phyloP scores from a whole-genome alignment of 2,329 filamentous ascomycete species.

The Geosmithia flava region DNA sequence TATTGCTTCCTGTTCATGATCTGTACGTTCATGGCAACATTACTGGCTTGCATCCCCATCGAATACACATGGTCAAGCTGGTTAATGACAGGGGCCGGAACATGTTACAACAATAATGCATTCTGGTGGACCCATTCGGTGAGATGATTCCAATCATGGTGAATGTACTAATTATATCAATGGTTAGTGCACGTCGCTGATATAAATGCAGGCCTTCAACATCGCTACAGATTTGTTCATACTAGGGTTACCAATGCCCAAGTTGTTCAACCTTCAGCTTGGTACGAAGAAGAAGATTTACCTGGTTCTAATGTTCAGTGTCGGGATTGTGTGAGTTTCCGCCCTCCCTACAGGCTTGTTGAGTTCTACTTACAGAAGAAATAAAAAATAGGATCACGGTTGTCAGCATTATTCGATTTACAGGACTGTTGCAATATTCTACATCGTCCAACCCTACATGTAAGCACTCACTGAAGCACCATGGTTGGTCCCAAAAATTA shows the following conservation, averaged over 20 bases:
- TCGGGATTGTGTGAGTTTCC: slow-evolving; percentile 4
- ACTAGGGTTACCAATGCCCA: slow-evolving; percentile 3
- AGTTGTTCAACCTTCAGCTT: slow-evolving; percentile 3
- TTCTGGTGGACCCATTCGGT: slow-evolving; percentile 4
- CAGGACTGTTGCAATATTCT: slow-evolving; percentile 3
- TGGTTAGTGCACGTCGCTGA: no score
- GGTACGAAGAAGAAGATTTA: slow-evolving; percentile 3
- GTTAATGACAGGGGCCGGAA: background rate
- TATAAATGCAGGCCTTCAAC: slow-evolving; percentile 1
- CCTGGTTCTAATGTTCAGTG: slow-evolving; percentile 4
- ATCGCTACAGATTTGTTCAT: slow-evolving; percentile 5
- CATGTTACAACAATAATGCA: slow-evolving; percentile 5
- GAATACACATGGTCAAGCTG: slow-evolving; percentile 3
- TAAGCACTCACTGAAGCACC: no score
- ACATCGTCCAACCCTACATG: slow-evolving; percentile 3
- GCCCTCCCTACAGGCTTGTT: background rate
- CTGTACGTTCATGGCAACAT: slow-evolving; percentile 2
- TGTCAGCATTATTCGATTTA: slow-evolving; percentile 4
- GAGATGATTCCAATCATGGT: no score
- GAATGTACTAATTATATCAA: no score
- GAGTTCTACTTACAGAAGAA: no score
- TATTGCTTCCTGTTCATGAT: slow-evolving; percentile 5
- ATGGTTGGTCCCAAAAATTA: no score
- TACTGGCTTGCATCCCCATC: slow-evolving; percentile 4
- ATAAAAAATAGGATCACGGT: slow-evolving; percentile 3